Percentiles rank a stretch among this genome's conserved stretches.
Conservation (phyloP, 108 stramenopile genomes). For the Cyclotella baltica region DNA sequence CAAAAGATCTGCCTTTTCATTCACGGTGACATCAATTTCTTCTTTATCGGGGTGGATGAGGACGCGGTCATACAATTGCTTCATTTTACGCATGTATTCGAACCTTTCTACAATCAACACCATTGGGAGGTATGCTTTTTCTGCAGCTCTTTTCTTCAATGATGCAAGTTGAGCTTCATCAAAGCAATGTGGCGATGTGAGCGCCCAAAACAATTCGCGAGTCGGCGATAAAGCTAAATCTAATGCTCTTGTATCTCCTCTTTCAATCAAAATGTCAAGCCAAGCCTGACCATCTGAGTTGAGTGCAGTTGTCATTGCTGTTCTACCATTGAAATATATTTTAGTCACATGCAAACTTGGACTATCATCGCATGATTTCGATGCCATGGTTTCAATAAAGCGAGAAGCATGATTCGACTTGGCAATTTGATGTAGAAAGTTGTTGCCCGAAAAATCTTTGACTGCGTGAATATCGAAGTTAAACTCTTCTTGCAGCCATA, state of each 20-base stretch:
- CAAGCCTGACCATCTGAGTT: constrained; percentile 14
- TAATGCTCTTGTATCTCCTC: constrained; percentile 19
- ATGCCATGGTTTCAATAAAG: neutral
- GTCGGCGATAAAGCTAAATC: constrained; percentile 10
- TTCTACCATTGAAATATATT: neutral
- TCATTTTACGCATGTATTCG: neutral
- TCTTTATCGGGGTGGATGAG: neutral
- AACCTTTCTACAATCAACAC: neutral
- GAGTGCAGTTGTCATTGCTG: neutral
- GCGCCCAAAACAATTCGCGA: neutral
- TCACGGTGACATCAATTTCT: neutral
- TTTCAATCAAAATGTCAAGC: constrained; percentile 18
- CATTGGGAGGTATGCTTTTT: neutral
- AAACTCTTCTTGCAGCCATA: constrained; percentile 17
- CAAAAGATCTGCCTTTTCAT: neutral
- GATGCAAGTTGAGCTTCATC: neutral
- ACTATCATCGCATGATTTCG: neutral
- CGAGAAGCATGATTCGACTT: constrained; percentile 12
- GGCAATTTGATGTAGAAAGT: constrained; percentile 24
- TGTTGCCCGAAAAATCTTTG: constrained; percentile 10
- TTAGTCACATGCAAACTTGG: neutral
- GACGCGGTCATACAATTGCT: neutral
- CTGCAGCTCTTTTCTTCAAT: neutral
- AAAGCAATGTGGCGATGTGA: neutral
- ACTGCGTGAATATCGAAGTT: constrained; percentile 1